Base-by-base conservation (phyloP, 1,139 yeast species). In the Geotrichum reessii region DNA sequence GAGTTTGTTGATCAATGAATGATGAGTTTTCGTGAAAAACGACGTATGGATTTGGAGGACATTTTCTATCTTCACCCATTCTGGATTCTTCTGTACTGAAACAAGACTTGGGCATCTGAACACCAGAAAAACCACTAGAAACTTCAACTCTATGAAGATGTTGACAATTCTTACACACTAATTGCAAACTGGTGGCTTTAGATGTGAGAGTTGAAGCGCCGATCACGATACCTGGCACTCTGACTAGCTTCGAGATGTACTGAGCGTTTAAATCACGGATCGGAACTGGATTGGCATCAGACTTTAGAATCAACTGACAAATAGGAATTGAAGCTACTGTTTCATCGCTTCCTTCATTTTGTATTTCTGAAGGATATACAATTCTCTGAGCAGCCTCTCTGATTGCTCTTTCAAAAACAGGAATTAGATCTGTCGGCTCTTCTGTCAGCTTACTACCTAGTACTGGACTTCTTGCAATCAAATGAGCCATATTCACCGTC, bases 211-310 rank as follows among this genome's bases (percentile, higher is more conserved):
- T 93, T 1, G 97, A 88, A 0, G 98, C 89, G 47, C 95, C 87
- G 60, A 95, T 93, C 65, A 95, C 82, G 65, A 95, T 95, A 50
- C 99, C 99, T 47, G 96, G 89, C 44, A 95, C 84, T 60, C 97
- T 80, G 44, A 95, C 95, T 61, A 95, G 85, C 73, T 88, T 88
- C 42, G 97, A 84, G 63, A 95, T 92, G 70, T 89, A 90, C 53
- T 86, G 89, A 0, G 97, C 87, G 69, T 87, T 95, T 63, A 95
- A 78, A 62, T 90, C 84, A 68, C 99, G 81, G 61, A 95, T 83
- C 0, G 95, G 80, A 1, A 86, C 80, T 61, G 84, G 83, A 62
- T 84, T 82, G 7, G 96, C 87, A 60, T 84, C 83, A 8, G 96
- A 87, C 63, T 80, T 80, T 57, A 95, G 75, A 53, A 92, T 84